Percentiles rank a stretch among this genome's conserved stretches.
Evolutionary conservation across 768 basidiomycete genomes (phyloP).

Genomic region (Naematelia aurantialba): DNA sequence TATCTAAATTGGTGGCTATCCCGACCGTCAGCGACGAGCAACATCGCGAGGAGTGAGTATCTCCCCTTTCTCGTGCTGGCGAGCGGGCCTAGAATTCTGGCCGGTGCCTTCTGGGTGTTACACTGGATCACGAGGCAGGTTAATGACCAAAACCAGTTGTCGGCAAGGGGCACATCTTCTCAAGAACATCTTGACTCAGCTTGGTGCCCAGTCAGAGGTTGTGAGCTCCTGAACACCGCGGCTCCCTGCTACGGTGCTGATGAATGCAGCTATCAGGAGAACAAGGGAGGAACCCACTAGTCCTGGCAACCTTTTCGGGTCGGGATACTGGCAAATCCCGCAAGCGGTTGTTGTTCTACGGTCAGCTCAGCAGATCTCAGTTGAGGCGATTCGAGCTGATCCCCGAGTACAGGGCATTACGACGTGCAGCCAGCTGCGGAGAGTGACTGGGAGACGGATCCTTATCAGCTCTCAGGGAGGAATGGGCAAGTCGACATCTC

Average conservation of each 20-base stretch:
- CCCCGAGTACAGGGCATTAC: conserved; percentile 63
- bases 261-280: conserved; percentile 65
- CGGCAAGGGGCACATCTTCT: conserved; percentile 91
- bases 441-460: conserved; percentile 75
- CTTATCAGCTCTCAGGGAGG: conserved; percentile 72
- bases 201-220: conserved; percentile 77
- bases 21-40: conserved; percentile 72
- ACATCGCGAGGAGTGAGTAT: conserved; percentile 59
- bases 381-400: conserved; percentile 8
- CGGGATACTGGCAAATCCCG: conserved; percentile 66
- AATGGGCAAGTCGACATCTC: conserved; percentile 65
- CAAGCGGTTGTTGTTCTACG: conserved; percentile 73
- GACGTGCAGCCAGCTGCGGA: conserved; percentile 84
- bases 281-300: conserved; percentile 76
- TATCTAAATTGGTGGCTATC: conserved; percentile 80
- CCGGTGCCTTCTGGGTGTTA: no score
- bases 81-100: not conserved
- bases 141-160: conserved; percentile 53
- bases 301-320: conserved; percentile 80
- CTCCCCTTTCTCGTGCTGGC: no score
- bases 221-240: conserved; percentile 52
- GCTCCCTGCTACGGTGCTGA: no score
- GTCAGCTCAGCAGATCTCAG: conserved; percentile 52
- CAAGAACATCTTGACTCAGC: conserved; percentile 76
- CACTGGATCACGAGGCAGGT: no score